These are phyloP conservation scores for Citrus unshiu DNA, from an alignment of 345 rosid genomes.

Conservation along the genomic window DNA sequence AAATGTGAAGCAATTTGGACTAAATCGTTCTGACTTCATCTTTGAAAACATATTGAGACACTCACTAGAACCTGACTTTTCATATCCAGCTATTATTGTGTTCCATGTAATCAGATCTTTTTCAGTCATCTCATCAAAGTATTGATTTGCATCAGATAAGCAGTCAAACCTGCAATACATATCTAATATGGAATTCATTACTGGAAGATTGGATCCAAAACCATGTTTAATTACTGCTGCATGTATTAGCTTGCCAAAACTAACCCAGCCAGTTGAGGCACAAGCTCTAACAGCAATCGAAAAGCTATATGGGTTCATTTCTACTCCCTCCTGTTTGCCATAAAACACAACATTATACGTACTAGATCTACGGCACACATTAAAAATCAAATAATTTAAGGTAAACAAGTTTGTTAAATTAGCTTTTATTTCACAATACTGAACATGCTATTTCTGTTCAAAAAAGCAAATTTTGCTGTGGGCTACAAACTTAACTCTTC, in stretches of 20 bases:
- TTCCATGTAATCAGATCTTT: constrained; percentile 85
- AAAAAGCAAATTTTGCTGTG: too few species aligned
- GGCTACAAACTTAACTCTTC: neutral
- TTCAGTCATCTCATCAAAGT: constrained; percentile 64
- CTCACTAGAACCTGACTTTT: constrained; percentile 48
- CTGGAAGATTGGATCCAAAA: constrained; percentile 63
- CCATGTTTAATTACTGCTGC: constrained; percentile 54
- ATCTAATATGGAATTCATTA: constrained; percentile 81
- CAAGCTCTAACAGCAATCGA: constrained; percentile 88
- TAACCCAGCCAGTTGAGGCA: constrained; percentile 51
- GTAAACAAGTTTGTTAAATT: neutral
- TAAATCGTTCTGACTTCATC: constrained; percentile 62
- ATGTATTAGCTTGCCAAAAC: constrained; percentile 68
- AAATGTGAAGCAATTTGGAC: constrained; percentile 75
- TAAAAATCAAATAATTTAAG: neutral
- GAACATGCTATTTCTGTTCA: neutral
- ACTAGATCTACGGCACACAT: neutral
- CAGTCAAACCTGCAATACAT: constrained; percentile 81
- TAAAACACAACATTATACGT: constrained; percentile 6
- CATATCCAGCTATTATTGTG: constrained; percentile 73
- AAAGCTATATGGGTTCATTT: constrained; percentile 58
- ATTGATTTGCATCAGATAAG: constrained; percentile 53
- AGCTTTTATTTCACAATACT: neutral
- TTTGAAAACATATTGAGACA: constrained; percentile 54
- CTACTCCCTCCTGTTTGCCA: constrained; percentile 54